A percentile compares a stretch with the other conserved stretches of the same genome.
These are phyloP conservation scores for Prunella vulgaris DNA, from an alignment of 257 asterid genomes.

Conservation along the genomic window DNA sequence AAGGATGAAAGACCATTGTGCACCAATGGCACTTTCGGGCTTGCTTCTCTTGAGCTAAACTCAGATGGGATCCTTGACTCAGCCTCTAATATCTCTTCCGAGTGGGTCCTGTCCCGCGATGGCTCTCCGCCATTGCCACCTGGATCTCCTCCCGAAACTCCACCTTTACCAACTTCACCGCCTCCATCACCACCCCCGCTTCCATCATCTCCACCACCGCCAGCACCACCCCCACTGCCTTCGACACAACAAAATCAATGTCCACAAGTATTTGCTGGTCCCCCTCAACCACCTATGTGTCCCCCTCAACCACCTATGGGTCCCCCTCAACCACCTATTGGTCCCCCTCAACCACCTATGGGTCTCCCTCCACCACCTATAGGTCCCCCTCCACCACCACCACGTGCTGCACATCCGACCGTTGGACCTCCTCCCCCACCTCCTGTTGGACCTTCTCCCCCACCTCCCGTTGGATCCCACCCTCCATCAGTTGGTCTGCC, in stretches of 20 bases:
- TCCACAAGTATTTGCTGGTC: constrained; percentile 34
- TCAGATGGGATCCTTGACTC: constrained; percentile 31
- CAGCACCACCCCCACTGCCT: constrained; percentile 37
- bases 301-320: constrained; percentile 33
- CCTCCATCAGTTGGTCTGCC: constrained; percentile 20
- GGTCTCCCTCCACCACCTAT: constrained; percentile 26
- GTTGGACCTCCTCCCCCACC: constrained; percentile 18
- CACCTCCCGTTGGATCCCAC: constrained; percentile 32
- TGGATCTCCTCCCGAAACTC: constrained; percentile 75
- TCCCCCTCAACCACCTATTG: constrained; percentile 32
- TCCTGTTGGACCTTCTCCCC: constrained; percentile 18
- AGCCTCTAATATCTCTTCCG: constrained; percentile 24
- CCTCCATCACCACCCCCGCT: constrained; percentile 42
- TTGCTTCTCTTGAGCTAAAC: constrained; percentile 30
- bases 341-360: constrained; percentile 32
- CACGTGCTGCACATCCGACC: constrained; percentile 34
- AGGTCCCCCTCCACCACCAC: constrained; percentile 17
- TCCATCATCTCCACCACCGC: constrained; percentile 37
- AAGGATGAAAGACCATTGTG: constrained; percentile 49
- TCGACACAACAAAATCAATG: constrained; percentile 34
- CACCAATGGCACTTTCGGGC: constrained; percentile 24
- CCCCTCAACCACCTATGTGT: constrained; percentile 37
- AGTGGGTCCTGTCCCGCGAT: constrained; percentile 52
- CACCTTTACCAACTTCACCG: constrained; percentile 77
- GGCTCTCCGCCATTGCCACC: constrained; percentile 85